These are phyloP conservation scores for Aplosporella prunicola DNA, from an alignment of 2,329 filamentous ascomycete genomes.

Conservation along the genomic window DNA sequence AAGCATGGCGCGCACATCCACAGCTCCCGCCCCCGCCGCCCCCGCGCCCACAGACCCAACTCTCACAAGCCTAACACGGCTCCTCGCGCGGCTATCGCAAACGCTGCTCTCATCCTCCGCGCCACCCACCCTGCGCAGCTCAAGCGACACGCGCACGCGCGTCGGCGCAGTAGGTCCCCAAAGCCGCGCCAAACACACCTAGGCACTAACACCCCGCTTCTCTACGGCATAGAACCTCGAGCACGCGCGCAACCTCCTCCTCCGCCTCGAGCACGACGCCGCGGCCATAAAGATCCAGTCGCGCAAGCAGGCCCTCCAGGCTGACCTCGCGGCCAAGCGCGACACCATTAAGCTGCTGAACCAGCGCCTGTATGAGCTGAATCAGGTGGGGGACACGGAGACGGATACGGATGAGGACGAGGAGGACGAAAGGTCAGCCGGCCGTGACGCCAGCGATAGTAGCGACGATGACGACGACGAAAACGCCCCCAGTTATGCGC, in stretches of 20 bases:
- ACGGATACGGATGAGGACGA: conserved; percentile 25
- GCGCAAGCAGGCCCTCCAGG: conserved; percentile 52
- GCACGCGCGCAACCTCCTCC: conserved; percentile 58
- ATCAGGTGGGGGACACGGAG: conserved; percentile 44
- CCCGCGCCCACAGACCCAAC: conserved; percentile 21
- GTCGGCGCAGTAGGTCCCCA: conserved; percentile 45
- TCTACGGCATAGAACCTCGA: conserved; percentile 74
- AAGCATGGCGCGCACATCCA: conserved; percentile 5
- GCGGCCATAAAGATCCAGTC: conserved; percentile 48
- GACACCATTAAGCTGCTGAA: conserved; percentile 56
- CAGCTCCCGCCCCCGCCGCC: conserved; percentile 16
- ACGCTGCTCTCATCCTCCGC: conserved; percentile 54
- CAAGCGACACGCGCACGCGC: conserved; percentile 57
- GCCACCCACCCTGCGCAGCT: conserved; percentile 49
- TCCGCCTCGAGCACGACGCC: conserved; percentile 61
- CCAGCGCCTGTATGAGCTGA: conserved; percentile 58
- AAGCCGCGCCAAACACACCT: too few species aligned
- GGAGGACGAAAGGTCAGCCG: too few species aligned
- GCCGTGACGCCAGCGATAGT: conserved; percentile 27
- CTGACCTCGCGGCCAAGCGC: conserved; percentile 55
- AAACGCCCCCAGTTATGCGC: conserved; percentile 35
- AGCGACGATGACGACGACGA: conserved; percentile 32
- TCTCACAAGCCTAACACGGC: conserved; percentile 47
- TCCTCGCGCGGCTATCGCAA: conserved; percentile 57
- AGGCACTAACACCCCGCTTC: conserved; percentile 10